These are phyloP conservation scores for Emericellopsis cladophorae DNA, from an alignment of 2,329 filamentous ascomycete genomes.

Conservation along the genomic window DNA sequence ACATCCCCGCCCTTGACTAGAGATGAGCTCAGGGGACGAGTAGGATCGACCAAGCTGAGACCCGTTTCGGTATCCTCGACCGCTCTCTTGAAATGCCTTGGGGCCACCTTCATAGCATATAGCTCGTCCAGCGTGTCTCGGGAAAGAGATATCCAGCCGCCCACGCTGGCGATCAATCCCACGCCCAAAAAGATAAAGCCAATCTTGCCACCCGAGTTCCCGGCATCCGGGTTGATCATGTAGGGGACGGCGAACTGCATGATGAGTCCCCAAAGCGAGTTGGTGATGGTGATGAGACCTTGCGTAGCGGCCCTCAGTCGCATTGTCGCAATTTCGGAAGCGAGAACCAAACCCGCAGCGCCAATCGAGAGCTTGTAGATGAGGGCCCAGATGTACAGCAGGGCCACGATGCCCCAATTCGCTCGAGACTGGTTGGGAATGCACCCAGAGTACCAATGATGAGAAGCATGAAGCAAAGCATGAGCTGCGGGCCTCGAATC, in stretches of 20 bases:
- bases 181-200: slow-evolving; percentile 22
- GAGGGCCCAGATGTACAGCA: slow-evolving; percentile 19
- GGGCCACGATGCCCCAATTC: slow-evolving; percentile 14
- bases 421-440: slow-evolving; percentile 9
- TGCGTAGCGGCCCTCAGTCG: slow-evolving; percentile 16
- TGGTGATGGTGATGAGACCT: slow-evolving; percentile 15
- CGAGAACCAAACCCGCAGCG: slow-evolving; percentile 20
- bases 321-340: slow-evolving; percentile 19
- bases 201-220: slow-evolving; percentile 24
- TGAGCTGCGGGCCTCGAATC: slow-evolving; percentile 12
- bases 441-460: slow-evolving; percentile 18
- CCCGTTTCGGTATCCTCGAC: neutral
- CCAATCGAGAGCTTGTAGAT: slow-evolving; percentile 22
- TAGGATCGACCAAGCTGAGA: too few relatives aligned
- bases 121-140: slow-evolving; percentile 8
- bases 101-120: slow-evolving; percentile 4
- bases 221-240: slow-evolving; percentile 18
- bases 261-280: slow-evolving; percentile 16
- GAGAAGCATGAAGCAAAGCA: slow-evolving; percentile 13
- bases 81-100: slow-evolving; percentile 7
- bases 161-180: slow-evolving; percentile 4
- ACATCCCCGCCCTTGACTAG: too few relatives aligned
- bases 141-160: slow-evolving; percentile 9
- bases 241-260: slow-evolving; percentile 35
- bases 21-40: too few relatives aligned